Conservation (phyloP, 2,329 filamentous ascomycete species). For the Phialophora verrucosa region DNA sequence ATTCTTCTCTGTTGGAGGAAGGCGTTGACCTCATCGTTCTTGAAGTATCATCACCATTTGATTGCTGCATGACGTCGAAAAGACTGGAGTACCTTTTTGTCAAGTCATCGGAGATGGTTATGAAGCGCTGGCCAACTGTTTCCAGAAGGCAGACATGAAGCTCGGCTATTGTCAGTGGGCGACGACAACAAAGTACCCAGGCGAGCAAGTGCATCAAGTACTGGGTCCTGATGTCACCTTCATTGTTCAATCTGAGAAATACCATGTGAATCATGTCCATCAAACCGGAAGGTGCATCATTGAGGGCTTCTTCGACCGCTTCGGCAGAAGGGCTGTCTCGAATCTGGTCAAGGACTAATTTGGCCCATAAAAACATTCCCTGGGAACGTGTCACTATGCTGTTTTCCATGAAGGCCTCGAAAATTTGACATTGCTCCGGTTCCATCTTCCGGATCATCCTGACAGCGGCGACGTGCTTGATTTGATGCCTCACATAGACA, state of each 20-base stretch:
- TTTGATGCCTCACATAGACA: slow-evolving; percentile 13
- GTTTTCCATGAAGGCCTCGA: slow-evolving; percentile 17
- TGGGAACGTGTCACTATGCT: slow-evolving; percentile 18
- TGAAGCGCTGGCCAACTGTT: slow-evolving; percentile 13
- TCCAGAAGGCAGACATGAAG: slow-evolving; percentile 13
- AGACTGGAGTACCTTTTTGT: slow-evolving; percentile 17
- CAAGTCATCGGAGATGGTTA: slow-evolving; percentile 8
- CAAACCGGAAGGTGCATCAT: slow-evolving; percentile 12
- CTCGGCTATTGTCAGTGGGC: slow-evolving; percentile 13
- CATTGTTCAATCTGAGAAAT: slow-evolving; percentile 10
- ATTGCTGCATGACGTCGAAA: slow-evolving; percentile 17
- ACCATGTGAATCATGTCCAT: slow-evolving; percentile 18
- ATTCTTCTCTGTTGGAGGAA: slow-evolving; percentile 12
- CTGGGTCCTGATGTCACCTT: slow-evolving; percentile 4
- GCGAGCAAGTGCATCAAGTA: slow-evolving; percentile 18
- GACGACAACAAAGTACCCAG: slow-evolving; percentile 16
- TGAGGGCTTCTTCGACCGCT: slow-evolving; percentile 13
- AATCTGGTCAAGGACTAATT: slow-evolving; percentile 14
- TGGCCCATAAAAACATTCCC: slow-evolving; percentile 22
- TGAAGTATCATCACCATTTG: slow-evolving; percentile 2
- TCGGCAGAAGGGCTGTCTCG: slow-evolving; percentile 11
- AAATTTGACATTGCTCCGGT: slow-evolving; percentile 5
- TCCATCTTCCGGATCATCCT: slow-evolving; percentile 14
- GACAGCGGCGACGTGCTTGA: slow-evolving; percentile 10
- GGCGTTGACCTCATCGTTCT: slow-evolving; percentile 9